Conservation (phyloP, 208 protist species). For the Crithidia acanthocephali region DNA sequence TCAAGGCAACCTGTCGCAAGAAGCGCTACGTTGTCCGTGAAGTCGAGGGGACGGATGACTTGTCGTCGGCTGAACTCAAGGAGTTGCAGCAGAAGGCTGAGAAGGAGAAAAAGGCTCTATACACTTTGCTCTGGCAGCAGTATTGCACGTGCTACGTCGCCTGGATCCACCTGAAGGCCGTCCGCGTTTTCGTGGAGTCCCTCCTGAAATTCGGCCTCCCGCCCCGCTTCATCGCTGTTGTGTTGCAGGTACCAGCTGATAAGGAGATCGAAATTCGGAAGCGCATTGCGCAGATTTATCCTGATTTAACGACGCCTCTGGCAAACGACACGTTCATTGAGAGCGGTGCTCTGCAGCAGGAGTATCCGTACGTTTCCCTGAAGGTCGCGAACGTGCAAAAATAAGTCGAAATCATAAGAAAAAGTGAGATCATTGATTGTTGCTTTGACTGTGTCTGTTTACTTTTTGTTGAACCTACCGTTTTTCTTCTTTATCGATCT, state of each 20-base stretch:
- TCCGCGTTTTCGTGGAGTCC: constrained; percentile 93
- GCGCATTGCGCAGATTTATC: constrained; percentile 75
- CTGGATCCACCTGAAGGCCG: constrained; percentile 93
- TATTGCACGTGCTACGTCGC: constrained; percentile 90
- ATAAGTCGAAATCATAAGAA: constrained; percentile 14
- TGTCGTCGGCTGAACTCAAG: constrained; percentile 62
- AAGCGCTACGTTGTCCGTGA: constrained; percentile 84
- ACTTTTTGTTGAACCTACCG: no score
- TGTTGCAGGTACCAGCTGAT: constrained; percentile 69
- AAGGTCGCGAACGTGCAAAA: constrained; percentile 85
- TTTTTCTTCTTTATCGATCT: no score
- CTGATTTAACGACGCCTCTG: constrained; percentile 59
- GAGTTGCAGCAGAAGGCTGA: constrained; percentile 78
- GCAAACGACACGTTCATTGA: constrained; percentile 56
- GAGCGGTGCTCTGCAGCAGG: constrained; percentile 73
- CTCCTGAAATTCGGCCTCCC: constrained; percentile 92
- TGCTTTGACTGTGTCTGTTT: constrained; percentile 9
- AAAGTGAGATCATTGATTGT: background rate
- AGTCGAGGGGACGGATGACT: constrained; percentile 69
- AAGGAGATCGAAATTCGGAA: constrained; percentile 83
- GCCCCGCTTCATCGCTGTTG: constrained; percentile 81
- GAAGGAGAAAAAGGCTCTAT: constrained; percentile 84
- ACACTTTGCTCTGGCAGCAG: constrained; percentile 81
- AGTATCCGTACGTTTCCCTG: constrained; percentile 88
- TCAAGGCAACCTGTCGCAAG: constrained; percentile 79